Percentiles rank a stretch among this genome's conserved stretches.
Conservation (phyloP, 2,329 filamentous ascomycete genomes). For the Alternaria ventricosa region DNA sequence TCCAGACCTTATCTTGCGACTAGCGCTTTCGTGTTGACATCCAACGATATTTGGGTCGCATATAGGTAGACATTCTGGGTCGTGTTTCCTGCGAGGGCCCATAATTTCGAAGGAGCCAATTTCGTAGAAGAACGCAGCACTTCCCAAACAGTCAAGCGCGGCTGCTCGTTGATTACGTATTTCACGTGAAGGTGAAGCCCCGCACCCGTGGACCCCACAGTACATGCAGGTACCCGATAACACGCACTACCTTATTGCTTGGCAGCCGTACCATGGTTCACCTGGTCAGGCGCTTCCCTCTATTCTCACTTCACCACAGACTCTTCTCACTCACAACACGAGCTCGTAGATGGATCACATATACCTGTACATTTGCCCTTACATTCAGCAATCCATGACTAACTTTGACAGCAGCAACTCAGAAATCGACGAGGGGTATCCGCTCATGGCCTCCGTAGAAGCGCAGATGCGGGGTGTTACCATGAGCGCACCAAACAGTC, state of each 20-base stretch:
- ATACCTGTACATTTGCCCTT: background rate
- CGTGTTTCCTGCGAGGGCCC: background rate
- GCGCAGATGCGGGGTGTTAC: background rate
- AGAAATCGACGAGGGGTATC: background rate
- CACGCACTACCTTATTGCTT: background rate
- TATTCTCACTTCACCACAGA: background rate
- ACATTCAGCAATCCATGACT: background rate
- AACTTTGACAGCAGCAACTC: background rate
- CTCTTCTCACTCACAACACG: background rate
- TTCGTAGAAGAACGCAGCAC: background rate
- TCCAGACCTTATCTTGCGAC: rapidly evolving
- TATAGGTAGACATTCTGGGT: background rate
- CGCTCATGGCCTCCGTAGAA: background rate
- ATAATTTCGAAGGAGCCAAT: too few relatives aligned
- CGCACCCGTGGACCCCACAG: background rate
- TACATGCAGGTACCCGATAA: background rate
- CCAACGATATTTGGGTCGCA: background rate
- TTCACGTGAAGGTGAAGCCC: background rate
- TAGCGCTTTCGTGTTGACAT: background rate
- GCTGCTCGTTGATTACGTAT: background rate
- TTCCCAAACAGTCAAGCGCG: background rate
- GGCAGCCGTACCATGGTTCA: background rate
- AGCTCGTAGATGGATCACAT: background rate
- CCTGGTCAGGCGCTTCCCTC: background rate
- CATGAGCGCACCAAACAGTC: background rate